phyloP scores from a whole-genome alignment of 2,329 filamentous ascomycete species.

The Aspergillus thermomutatus region DNA sequence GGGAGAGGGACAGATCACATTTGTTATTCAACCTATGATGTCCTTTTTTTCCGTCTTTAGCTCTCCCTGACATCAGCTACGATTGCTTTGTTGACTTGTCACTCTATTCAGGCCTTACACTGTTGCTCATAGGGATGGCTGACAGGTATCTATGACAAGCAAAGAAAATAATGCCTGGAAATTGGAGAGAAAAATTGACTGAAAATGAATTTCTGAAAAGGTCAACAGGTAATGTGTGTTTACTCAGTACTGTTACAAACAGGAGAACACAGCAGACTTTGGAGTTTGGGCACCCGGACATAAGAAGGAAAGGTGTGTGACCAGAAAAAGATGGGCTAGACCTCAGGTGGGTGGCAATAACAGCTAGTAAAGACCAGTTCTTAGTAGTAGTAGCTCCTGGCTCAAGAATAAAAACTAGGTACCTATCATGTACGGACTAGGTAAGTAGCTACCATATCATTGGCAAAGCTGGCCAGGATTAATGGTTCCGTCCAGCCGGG shows the following conservation, averaged over 20 bases:
- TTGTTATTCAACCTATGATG: neutral
- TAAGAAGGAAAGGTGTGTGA: conserved; percentile 7
- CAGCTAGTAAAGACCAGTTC: neutral
- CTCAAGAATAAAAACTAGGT: neutral
- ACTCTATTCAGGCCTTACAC: neutral
- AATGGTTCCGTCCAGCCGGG: conserved; percentile 12
- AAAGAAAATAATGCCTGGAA: neutral
- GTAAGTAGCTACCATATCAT: no score
- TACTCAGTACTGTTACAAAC: neutral
- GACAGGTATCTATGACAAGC: neutral
- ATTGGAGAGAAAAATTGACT: neutral
- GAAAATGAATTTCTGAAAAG: neutral
- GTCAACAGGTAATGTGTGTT: neutral
- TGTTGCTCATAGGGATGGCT: neutral
- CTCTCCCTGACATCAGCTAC: neutral
- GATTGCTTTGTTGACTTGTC: neutral
- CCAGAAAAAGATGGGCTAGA: conserved; percentile 1
- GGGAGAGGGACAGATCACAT: neutral
- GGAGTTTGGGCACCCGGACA: conserved; percentile 15
- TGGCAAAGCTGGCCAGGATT: conserved; percentile 4
- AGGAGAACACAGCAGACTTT: neutral
- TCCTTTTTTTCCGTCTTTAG: neutral
- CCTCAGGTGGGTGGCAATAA: neutral
- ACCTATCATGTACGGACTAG: no score
- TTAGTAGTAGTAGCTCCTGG: conserved; percentile 1